Evolutionary conservation across 495 filamentous ascomycete genomes (phyloP).

Genomic region (Pyronema domesticum): DNA sequence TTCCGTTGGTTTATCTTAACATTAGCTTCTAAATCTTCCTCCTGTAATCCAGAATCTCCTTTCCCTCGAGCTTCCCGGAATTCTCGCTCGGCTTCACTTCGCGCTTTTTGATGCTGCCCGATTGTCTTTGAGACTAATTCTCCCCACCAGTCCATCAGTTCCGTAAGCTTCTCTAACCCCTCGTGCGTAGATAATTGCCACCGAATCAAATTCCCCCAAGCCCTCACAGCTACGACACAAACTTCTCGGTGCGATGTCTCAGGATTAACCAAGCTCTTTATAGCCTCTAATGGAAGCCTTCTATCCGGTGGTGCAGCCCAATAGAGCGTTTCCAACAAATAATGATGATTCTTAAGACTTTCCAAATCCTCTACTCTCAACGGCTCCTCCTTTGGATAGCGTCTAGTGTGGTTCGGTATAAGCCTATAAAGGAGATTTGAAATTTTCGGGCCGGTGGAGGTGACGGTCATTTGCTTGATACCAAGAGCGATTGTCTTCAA

Average conservation of each 20-base stretch:
- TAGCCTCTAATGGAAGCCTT: constrained; percentile 49
- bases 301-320: constrained; percentile 59
- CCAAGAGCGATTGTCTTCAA: constrained; percentile 65
- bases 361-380: constrained; percentile 62
- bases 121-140: constrained; percentile 37
- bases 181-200: constrained; percentile 34
- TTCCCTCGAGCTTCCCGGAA: constrained; percentile 25
- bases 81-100: constrained; percentile 44
- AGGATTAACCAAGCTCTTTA: constrained; percentile 64
- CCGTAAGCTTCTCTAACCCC: constrained; percentile 16
- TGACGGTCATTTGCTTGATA: constrained; percentile 38
- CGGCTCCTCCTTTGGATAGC: constrained; percentile 65
- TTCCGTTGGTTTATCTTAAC: constrained; percentile 45
- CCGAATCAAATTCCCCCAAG: constrained; percentile 61
- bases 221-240: constrained; percentile 61
- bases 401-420: constrained; percentile 74
- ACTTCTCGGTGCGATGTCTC: constrained; percentile 67
- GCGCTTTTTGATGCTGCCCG: constrained; percentile 39
- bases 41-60: constrained; percentile 29
- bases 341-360: constrained; percentile 79
- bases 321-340: constrained; percentile 76
- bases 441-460: constrained; percentile 42
- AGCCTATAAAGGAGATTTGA: constrained; percentile 59
- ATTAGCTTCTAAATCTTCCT: constrained; percentile 35
- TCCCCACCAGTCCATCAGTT: constrained; percentile 26